These are phyloP conservation scores for Aphanomyces cochlioides DNA, from an alignment of 352 stramenopile species.

Conservation along the genomic window DNA sequence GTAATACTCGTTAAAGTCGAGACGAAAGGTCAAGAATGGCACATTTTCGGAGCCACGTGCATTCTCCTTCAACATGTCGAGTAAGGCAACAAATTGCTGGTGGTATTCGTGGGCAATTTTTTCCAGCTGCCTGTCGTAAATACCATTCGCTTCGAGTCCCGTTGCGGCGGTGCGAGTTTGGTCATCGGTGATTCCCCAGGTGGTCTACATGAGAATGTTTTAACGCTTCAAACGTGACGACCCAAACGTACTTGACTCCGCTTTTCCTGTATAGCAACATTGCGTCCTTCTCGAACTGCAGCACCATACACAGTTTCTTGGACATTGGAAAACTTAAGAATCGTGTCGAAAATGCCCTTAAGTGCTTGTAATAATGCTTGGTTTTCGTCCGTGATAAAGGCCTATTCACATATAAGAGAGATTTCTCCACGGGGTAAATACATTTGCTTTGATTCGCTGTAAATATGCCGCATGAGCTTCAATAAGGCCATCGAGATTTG, in stretches of 20 bases:
- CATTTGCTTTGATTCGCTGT: constrained; percentile 82
- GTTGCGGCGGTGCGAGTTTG: neutral
- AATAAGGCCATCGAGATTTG: constrained; percentile 95
- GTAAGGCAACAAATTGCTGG: constrained; percentile 55
- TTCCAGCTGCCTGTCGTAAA: constrained; percentile 56
- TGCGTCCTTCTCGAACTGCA: constrained; percentile 65
- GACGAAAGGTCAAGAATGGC: constrained; percentile 81
- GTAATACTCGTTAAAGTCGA: constrained; percentile 92
- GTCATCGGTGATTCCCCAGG: constrained; percentile 29
- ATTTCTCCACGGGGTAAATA: constrained; percentile 27
- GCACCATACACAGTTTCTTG: constrained; percentile 79
- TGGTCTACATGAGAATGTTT: neutral
- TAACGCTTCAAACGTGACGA: too few relatives aligned
- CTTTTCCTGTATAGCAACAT: constrained; percentile 46
- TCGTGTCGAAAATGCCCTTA: constrained; percentile 75
- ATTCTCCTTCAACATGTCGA: constrained; percentile 66
- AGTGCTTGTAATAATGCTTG: constrained; percentile 66
- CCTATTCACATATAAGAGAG: constrained; percentile 34
- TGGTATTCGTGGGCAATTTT: constrained; percentile 64
- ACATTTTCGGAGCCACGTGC: constrained; percentile 69
- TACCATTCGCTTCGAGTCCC: constrained; percentile 45
- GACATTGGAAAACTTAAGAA: constrained; percentile 79
- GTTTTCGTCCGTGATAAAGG: constrained; percentile 79
- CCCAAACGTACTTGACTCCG: constrained; percentile 35
- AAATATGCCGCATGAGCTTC: constrained; percentile 95